phyloP scores from a whole-genome alignment of 805 yeast species.

The Maudiozyma pseudohumilis region DNA sequence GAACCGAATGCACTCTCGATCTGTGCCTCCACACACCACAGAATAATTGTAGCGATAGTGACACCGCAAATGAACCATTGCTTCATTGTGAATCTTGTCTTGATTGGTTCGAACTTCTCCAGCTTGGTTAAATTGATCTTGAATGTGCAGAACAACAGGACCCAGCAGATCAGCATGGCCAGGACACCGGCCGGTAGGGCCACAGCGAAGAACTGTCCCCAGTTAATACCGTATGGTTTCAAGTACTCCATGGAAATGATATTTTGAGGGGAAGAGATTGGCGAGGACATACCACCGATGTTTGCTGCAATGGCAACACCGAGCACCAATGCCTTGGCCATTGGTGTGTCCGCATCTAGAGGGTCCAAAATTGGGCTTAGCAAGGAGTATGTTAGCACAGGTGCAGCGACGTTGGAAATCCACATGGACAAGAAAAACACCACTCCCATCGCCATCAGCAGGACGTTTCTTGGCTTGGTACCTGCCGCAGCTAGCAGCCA shows the following conservation, averaged over 20 bases:
- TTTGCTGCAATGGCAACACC: constrained; percentile 91
- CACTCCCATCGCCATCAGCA: constrained; percentile 73
- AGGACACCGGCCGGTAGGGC: constrained; percentile 71
- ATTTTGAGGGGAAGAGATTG: constrained; percentile 94
- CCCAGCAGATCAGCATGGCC: constrained; percentile 59
- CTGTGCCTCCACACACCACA: constrained; percentile 84
- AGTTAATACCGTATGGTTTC: constrained; percentile 52
- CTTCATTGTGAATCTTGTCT: constrained; percentile 53
- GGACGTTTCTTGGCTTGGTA: constrained; percentile 65
- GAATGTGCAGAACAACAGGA: constrained; percentile 49
- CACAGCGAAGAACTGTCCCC: constrained; percentile 91
- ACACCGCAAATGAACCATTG: constrained; percentile 73
- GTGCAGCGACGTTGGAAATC: constrained; percentile 95
- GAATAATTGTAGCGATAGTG: constrained; percentile 57
- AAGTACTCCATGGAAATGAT: constrained; percentile 79
- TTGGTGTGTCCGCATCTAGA: constrained; percentile 64
- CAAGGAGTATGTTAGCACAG: constrained; percentile 80
- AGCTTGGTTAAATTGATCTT: constrained; percentile 40
- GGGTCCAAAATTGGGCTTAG: constrained; percentile 79
- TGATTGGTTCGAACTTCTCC: constrained; percentile 39
- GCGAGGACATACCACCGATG: constrained; percentile 93
- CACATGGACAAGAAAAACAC: constrained; percentile 84
- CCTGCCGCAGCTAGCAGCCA: constrained; percentile 72
- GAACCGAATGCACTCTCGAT: constrained; percentile 72
- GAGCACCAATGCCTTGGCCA: constrained; percentile 72